Evolutionary conservation across 192 early-diverging fungal species (phyloP), one percentile per base, ranked within the genome.

Genomic region (Gaertneriomyces semiglobifer): DNA sequence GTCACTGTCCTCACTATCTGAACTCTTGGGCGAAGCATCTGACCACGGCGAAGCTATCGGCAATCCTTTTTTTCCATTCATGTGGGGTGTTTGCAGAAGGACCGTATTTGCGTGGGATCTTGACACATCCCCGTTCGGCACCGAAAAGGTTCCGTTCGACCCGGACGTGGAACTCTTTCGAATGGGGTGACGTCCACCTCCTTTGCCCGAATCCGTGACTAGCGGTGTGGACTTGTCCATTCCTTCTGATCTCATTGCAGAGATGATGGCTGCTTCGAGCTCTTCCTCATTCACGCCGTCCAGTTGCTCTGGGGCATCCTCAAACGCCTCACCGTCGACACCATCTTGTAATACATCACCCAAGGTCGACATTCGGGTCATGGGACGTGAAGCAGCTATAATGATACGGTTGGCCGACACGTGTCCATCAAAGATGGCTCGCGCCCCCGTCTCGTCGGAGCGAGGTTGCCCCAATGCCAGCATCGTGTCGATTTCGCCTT

Each of bases 381-480:
- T 2, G 44, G 46, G 53, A 4, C 52, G 43, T 40, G 62, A 57
- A 10, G 51, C 58, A 10, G 62, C 69, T 6, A 57, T n/a, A 3
- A 71, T 43, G 42, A 71, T 58, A 18, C 62, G 52, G 44, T 71
- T 39, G 18, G 69, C 69, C 19, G 39, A 44, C n/a, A 71, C 55
- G 10, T 54, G 60, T 3, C 69, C 69, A 18, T 71, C 69, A 7
- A 71, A 48, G 5, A 64, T 54, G 20, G 65, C 46, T 44, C 65
- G 63, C 33, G 40, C 6, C 8, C 69, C 69, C 7, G 16, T 59
- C 42, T 54, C 61, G 43, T 71, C 69, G 44, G 60, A 39, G 44
- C 53, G 69, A 9, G 62, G 55, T 40, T 71, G 71, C 5, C 76
- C 76, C 14, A 78, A 44, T 3, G 69, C 53, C 44, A 74, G 53